These are phyloP conservation scores for Myxozyma udenii DNA, from an alignment of 805 yeast genomes.

Conservation along the genomic window DNA sequence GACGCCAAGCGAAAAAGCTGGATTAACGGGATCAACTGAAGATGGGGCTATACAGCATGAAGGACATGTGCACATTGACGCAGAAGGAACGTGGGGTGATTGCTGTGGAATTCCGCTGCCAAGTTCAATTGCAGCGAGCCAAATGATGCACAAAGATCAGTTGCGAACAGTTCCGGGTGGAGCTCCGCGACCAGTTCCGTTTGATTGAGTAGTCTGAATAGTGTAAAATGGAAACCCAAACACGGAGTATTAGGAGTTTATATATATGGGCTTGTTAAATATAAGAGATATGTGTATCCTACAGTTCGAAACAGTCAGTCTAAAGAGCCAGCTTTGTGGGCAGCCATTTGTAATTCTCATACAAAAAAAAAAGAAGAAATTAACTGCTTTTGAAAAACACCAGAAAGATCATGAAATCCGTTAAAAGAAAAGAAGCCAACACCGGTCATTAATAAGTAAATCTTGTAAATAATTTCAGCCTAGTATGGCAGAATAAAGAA, in stretches of 20 bases:
- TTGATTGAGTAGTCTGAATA: no score
- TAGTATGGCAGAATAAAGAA: not conserved
- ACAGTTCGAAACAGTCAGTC: no score
- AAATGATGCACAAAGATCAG: constrained; percentile 27
- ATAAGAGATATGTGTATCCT: no score
- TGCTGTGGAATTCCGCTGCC: constrained; percentile 97
- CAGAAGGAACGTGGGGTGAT: constrained; percentile 79
- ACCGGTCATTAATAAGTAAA: not conserved
- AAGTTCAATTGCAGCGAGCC: constrained; percentile 86
- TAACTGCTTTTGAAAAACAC: not conserved
- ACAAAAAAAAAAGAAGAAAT: no score
- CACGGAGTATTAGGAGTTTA: no score
- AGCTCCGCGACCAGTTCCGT: constrained; percentile 21
- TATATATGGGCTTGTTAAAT: no score
- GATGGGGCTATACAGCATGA: constrained; percentile 22
- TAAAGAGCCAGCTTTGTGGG: no score
- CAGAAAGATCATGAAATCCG: not conserved
- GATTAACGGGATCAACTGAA: not conserved
- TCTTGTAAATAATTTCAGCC: not conserved
- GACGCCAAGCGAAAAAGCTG: constrained; percentile 25
- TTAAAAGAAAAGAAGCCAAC: not conserved
- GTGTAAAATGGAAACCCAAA: no score
- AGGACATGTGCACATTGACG: constrained; percentile 45
- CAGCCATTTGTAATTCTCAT: no score
- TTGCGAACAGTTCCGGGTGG: constrained; percentile 17